Conservation (phyloP, 305 asterid genomes). For the Andrographis paniculata region DNA sequence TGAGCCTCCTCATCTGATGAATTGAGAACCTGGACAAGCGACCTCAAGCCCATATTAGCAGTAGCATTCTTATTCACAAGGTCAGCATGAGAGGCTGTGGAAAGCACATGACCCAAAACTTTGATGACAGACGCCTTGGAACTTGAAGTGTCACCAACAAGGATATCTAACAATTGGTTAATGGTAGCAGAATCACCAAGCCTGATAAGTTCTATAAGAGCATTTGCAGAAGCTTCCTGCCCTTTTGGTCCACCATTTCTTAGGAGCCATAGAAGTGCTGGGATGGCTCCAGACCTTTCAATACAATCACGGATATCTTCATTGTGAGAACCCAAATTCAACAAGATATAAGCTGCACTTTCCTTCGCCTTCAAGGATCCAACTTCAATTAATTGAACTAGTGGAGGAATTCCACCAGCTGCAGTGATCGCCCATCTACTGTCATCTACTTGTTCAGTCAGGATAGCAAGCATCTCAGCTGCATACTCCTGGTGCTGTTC, state of each 20-base stretch:
- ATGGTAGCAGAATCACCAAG: constrained; percentile 50
- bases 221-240: constrained; percentile 64
- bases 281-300: constrained; percentile 76
- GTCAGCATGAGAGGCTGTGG: constrained; percentile 54
- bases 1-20: constrained; percentile 66
- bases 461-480: constrained; percentile 67
- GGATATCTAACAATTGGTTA: constrained; percentile 59
- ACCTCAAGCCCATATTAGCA: constrained; percentile 66
- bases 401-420: constrained; percentile 94
- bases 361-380: constrained; percentile 74
- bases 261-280: constrained; percentile 66
- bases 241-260: constrained; percentile 65
- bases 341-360: constrained; percentile 52
- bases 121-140: constrained; percentile 56
- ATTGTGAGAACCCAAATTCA: constrained; percentile 68
- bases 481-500: constrained; percentile 84
- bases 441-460: constrained; percentile 78
- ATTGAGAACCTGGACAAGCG: constrained; percentile 71
- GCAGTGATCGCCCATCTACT: constrained; percentile 98
- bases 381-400: constrained; percentile 62
- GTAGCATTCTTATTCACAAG: constrained; percentile 45
- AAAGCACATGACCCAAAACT: constrained; percentile 81
- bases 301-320: constrained; percentile 78
- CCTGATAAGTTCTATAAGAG: constrained; percentile 45
- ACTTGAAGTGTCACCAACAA: constrained; percentile 54